Base-by-base conservation (phyloP, 768 basidiomycete genomes). In the Boletus rubroflammeus region DNA sequence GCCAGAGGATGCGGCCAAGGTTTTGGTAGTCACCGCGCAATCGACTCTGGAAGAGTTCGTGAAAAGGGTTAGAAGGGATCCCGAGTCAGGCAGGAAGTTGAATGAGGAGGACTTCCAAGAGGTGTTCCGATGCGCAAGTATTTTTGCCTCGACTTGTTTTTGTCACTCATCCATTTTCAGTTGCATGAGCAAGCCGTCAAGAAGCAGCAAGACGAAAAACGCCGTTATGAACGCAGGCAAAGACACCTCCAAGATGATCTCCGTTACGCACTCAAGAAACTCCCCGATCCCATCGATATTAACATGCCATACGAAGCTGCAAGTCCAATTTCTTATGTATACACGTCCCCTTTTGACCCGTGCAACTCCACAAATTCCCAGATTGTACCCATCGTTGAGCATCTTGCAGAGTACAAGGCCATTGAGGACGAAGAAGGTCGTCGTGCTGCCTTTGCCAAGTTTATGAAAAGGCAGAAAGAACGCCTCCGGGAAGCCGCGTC, bases 191-290 rank as follows among this genome's bases (percentile, higher is more conserved):
- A 78, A 51, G 87, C 88, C 13, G 55, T 83, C 39, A 88, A 84
- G 69, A 85, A 85, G 57, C 86, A 88, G 34, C 87, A 88, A 3
- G 90, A 93, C 15, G 97, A 98, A 69, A 90, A 84, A 68, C 78
- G 86, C n/a, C 82, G 93, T 34, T 74, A 84, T 1, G 97, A 98
- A 71, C 80, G 93, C 53, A 85, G 81, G 63, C 84, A 87, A 54
- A 81, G 95, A 26, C 90, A 96, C 69, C 72, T 93, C 57, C 92
- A 97, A 64, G 97, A 99, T 70, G 97, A 98, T 65, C 77, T 99
- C 35, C 86, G 97, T 6, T 97, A 98, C 73, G 97, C 95, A 0
- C 77, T 98, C 59, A 93, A 90, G 74, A 96, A 96, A 68, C 76
- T 96, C 7, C 69, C 89, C 0, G 90, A 94, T 46, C 81, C 90